Evolutionary conservation across 2,329 filamentous ascomycete species (phyloP), one percentile per base, ranked within the genome.

Genomic region (Ascochyta viciae-villosae): DNA sequence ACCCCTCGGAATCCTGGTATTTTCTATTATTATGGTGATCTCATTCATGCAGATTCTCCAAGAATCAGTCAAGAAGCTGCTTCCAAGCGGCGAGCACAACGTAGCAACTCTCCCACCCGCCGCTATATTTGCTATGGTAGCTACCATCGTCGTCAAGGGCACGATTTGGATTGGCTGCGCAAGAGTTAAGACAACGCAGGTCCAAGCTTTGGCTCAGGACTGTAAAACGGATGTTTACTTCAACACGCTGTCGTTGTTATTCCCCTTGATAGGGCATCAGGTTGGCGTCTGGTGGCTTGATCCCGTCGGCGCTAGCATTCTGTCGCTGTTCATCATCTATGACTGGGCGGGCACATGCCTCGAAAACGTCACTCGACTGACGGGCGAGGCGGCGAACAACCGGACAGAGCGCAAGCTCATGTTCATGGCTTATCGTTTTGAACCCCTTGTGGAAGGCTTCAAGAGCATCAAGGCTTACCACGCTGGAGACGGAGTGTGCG

Each of bases 231-330:
- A 88, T 58, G 85, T 88, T 16, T 79, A 85, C 61, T 88, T 88
- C 76, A 88, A 88, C 67, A 84, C 85, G 0, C 79, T 87, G 6
- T 87, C 84, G 13, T 80, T 88, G 1, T 77, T 86, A 8, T 88
- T 88, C 63, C 85, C 85, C 0, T 76, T 87, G 26, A 81, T 89
- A 45, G 87, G 87, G 6, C 79, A 83, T 62, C 78, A 83, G 44
- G 77, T 82, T 4, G 70, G 83, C 23, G 66, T 88, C 13, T 90
- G 87, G 87, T 89, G 87, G 87, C 78, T 90, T 13, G 87, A 90
- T 67, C 82, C 82, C 6, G 77, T 83, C 0, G 87, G 87, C 50
- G 87, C 87, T 3, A 82, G 83, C 0, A 65, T 89, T 0, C 77
- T 90, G 0, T 88, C 87, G 0, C 72, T 89, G 4, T 89, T 83